phyloP scores from a whole-genome alignment of 2,329 filamentous ascomycete genomes.

The Purpureocillium lavendulum region DNA sequence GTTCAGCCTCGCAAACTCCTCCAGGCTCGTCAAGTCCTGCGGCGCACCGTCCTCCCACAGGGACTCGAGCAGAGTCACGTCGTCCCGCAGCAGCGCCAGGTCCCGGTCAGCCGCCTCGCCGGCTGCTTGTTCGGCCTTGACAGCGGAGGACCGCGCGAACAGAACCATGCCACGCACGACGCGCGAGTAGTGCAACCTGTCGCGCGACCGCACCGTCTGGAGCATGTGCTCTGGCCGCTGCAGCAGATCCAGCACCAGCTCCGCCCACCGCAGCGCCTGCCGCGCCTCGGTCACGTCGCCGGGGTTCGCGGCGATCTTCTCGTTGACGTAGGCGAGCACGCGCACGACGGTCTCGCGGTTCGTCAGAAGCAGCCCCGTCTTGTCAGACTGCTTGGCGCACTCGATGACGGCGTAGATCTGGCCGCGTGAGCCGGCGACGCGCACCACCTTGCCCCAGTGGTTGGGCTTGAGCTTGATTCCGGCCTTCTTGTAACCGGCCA shows the following conservation, averaged over 20 bases:
- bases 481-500: slow-evolving; percentile 40
- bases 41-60: slow-evolving; percentile 15
- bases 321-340: slow-evolving; percentile 18
- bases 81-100: slow-evolving; percentile 17
- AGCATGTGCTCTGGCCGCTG: slow-evolving; percentile 31
- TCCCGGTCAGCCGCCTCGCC: slow-evolving; percentile 15
- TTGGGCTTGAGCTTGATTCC: slow-evolving; percentile 24
- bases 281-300: slow-evolving; percentile 26
- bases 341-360: slow-evolving; percentile 27
- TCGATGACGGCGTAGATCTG: slow-evolving; percentile 40
- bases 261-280: slow-evolving; percentile 35
- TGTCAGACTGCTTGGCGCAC: slow-evolving; percentile 34
- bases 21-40: slow-evolving; percentile 10
- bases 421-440: slow-evolving; percentile 29
- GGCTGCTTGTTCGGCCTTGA: slow-evolving; percentile 15
- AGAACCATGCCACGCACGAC: slow-evolving; percentile 21
- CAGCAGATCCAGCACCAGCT: slow-evolving; percentile 41
- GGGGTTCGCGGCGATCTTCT: slow-evolving; percentile 28
- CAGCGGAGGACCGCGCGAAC: slow-evolving; percentile 17
- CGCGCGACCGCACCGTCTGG: slow-evolving; percentile 6
- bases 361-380: slow-evolving; percentile 37
- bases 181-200: slow-evolving; percentile 16
- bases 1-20: slow-evolving; percentile 17
- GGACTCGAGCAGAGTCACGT: slow-evolving; percentile 15
- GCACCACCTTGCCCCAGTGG: slow-evolving; percentile 31